Conservation (phyloP, 2,329 filamentous ascomycete genomes). For the Penicillium sp. region DNA sequence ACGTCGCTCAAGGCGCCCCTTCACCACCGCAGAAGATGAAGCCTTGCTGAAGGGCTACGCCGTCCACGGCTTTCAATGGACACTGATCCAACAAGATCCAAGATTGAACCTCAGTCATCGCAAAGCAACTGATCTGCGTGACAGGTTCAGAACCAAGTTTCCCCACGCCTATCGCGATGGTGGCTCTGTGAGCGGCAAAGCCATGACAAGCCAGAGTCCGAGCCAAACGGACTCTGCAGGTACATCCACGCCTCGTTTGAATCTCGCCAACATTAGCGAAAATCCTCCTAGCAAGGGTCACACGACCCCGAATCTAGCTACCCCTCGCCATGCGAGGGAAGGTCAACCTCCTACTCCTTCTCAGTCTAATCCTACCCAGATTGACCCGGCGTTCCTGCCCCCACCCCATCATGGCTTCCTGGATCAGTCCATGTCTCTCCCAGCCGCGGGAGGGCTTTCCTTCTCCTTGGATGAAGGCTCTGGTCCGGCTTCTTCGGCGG, state of each 20-base stretch:
- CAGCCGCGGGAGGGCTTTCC: slow-evolving; percentile 22
- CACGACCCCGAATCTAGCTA: slow-evolving; percentile 9
- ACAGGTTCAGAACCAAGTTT: slow-evolving; percentile 62
- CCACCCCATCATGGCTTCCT: slow-evolving; percentile 32
- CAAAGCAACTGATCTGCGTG: slow-evolving; percentile 60
- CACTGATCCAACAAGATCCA: slow-evolving; percentile 57
- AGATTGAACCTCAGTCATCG: slow-evolving; percentile 54
- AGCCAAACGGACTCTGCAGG: slow-evolving; percentile 16
- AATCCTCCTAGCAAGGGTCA: slow-evolving; percentile 12
- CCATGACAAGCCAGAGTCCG: slow-evolving; percentile 4
- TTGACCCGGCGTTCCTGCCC: slow-evolving; percentile 36
- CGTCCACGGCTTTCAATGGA: slow-evolving; percentile 62
- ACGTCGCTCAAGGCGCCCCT: slow-evolving; percentile 57
- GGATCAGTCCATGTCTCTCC: slow-evolving; percentile 23
- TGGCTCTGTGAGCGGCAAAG: slow-evolving; percentile 41
- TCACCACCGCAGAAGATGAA: slow-evolving; percentile 59
- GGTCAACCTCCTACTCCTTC: slow-evolving; percentile 15
- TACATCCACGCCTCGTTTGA: slow-evolving; percentile 4
- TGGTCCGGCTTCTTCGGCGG: slow-evolving; percentile 14
- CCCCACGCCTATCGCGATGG: slow-evolving; percentile 56
- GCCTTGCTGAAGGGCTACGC: slow-evolving; percentile 60
- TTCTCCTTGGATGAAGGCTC: slow-evolving; percentile 37
- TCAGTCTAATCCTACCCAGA: slow-evolving; percentile 20
- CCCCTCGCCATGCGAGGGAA: slow-evolving; percentile 14
- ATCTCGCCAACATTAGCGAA: not conserved